Percentiles rank a stretch among this genome's conserved stretches.
Evolutionary conservation across 2,329 filamentous ascomycete genomes (phyloP).

Genomic region (Dactylellina drechsleri): DNA sequence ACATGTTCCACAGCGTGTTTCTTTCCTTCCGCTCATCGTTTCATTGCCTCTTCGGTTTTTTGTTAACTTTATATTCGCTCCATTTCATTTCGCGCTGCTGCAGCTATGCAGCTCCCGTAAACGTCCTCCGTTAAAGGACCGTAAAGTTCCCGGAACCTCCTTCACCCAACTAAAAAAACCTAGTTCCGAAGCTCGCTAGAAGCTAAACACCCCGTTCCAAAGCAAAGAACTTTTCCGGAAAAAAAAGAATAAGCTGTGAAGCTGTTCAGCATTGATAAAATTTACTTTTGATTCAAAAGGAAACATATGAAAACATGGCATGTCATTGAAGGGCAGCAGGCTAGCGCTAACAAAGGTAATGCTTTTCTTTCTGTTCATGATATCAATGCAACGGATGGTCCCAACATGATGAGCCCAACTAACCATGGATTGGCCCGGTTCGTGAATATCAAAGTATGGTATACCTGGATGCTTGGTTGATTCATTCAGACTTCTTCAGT

Average conservation of each 20-base stretch:
- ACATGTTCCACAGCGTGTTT: constrained; percentile 25
- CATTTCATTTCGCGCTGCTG: constrained; percentile 27
- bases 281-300: constrained; percentile 8
- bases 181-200: constrained; percentile 6
- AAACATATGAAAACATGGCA: background rate
- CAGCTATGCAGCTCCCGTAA: constrained; percentile 17
- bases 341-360: background rate
- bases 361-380: constrained; percentile 10
- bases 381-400: constrained; percentile 19
- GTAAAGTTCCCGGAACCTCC: background rate
- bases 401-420: background rate
- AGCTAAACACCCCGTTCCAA: too few relatives aligned
- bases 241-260: background rate
- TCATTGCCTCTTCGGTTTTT: too few relatives aligned
- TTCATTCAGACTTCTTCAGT: background rate
- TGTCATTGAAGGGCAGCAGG: too few relatives aligned
- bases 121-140: constrained; percentile 7
- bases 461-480: too few relatives aligned
- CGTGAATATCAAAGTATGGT: background rate
- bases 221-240: constrained; percentile 3
- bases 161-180: background rate
- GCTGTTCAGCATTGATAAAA: too few relatives aligned
- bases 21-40: constrained; percentile 27
- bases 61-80: too few relatives aligned
- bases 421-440: constrained; percentile 48